These are phyloP conservation scores for Talaromyces sp. DNA, from an alignment of 2,329 filamentous ascomycete genomes.

Conservation along the genomic window DNA sequence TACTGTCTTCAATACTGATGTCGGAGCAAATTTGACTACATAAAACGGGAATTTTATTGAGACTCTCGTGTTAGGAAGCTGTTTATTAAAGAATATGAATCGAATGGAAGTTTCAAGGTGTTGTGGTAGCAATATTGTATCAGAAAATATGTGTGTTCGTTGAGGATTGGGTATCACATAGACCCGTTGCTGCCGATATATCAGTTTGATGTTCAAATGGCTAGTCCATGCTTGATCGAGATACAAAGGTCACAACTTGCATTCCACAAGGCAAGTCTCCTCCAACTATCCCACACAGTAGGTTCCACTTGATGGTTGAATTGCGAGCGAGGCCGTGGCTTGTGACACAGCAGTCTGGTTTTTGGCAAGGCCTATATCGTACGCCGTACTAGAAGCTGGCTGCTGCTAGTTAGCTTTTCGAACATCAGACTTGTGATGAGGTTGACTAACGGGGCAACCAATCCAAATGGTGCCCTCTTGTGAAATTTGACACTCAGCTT, in stretches of 20 bases:
- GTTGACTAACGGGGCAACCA: too few relatives aligned
- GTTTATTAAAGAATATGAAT: background rate
- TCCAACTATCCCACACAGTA: background rate
- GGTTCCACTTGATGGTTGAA: background rate
- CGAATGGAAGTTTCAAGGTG: background rate
- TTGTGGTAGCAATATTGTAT: background rate
- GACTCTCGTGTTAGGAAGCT: too few relatives aligned
- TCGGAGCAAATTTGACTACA: background rate
- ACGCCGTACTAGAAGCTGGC: too few relatives aligned
- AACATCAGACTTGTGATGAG: too few relatives aligned
- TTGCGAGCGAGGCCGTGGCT: too few relatives aligned
- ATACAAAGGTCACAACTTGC: background rate
- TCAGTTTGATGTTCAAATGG: background rate
- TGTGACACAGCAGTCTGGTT: too few relatives aligned
- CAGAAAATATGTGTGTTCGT: background rate
- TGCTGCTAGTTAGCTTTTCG: too few relatives aligned
- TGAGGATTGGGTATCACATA: background rate
- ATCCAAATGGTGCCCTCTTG: too few relatives aligned
- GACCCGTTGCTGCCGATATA: background rate
- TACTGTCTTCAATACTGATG: background rate
- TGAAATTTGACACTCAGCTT: too few relatives aligned
- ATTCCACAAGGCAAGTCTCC: background rate
- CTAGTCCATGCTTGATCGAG: background rate
- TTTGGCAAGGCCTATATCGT: too few relatives aligned
- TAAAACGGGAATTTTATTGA: background rate